phyloP scores from a whole-genome alignment of 441 rosid genomes.

The Arabidopsis lyrata region DNA sequence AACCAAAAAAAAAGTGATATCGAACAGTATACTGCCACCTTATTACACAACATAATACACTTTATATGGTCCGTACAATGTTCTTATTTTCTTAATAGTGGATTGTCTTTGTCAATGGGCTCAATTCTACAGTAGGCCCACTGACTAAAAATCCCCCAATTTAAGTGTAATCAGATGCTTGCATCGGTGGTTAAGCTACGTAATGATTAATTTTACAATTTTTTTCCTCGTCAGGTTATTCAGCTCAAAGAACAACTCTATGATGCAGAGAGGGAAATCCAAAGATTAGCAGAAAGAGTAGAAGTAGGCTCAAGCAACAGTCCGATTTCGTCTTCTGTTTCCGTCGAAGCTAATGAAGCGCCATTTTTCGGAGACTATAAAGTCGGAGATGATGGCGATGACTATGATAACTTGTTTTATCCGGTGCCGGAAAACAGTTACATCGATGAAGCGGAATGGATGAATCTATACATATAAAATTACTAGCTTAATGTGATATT shows the following conservation, averaged over 20 bases:
- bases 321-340: slow-evolving; percentile 59
- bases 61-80: slow-evolving; percentile 28
- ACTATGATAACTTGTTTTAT: slow-evolving; percentile 56
- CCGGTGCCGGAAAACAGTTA: slow-evolving; percentile 53
- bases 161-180: not conserved
- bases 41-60: slow-evolving; percentile 37
- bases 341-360: slow-evolving; percentile 49
- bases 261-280: slow-evolving; percentile 63
- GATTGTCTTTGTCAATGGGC: slow-evolving; percentile 34
- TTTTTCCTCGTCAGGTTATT: slow-evolving; percentile 50
- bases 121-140: slow-evolving; percentile 8
- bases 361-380: slow-evolving; percentile 50
- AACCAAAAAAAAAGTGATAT: slow-evolving; percentile 22
- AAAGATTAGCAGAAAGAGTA: slow-evolving; percentile 52
- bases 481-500: slow-evolving; percentile 23
- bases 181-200: slow-evolving; percentile 23
- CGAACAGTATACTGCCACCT: slow-evolving; percentile 38
- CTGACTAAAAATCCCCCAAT: not conserved
- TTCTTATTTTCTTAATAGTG: not conserved
- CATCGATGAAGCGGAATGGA: slow-evolving; percentile 64
- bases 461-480: slow-evolving; percentile 50
- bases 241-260: slow-evolving; percentile 64
- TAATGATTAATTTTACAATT: not conserved
- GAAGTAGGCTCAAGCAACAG: slow-evolving; percentile 58
- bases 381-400: slow-evolving; percentile 56